phyloP scores from a whole-genome alignment of 495 filamentous ascomycete species.

The Aspergillus bridgeri region DNA sequence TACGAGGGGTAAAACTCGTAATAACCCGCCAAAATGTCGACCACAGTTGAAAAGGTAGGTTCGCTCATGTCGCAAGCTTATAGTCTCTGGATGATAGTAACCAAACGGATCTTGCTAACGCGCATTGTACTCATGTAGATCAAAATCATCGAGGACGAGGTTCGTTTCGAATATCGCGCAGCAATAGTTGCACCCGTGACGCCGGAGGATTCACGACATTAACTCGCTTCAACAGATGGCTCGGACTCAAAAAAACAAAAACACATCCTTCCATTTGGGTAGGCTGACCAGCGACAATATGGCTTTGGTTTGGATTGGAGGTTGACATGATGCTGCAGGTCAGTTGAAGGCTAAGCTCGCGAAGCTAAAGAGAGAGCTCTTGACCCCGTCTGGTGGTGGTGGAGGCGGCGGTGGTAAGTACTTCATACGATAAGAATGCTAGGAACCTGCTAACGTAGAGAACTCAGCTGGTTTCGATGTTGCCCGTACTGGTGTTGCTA shows the following conservation, averaged over 20 bases:
- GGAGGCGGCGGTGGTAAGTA: conserved; percentile 74
- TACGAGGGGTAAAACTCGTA: conserved; percentile 23
- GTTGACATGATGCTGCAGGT: conserved; percentile 48
- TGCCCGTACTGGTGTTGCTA: conserved; percentile 94
- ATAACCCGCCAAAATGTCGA: conserved; percentile 70
- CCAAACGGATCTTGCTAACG: conserved; percentile 24
- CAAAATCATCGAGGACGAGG: conserved; percentile 94
- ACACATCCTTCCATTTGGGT: conserved; percentile 81
- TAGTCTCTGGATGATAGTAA: conserved; percentile 9
- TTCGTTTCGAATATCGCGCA: conserved; percentile 35
- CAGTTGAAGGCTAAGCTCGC: conserved; percentile 98
- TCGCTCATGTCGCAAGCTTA: conserved; percentile 6
- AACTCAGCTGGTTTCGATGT: conserved; percentile 86
- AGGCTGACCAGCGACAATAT: conserved; percentile 19
- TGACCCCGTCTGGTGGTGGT: conserved; percentile 78
- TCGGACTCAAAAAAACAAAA: conserved; percentile 97
- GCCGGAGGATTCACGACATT: too few relatives aligned
- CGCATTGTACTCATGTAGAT: conserved; percentile 56
- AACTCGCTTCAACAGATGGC: conserved; percentile 63
- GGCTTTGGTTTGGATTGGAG: conserved; percentile 7
- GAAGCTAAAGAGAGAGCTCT: conserved; percentile 91
- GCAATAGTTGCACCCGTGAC: background rate
- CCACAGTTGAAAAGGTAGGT: conserved; percentile 89
- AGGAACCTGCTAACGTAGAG: conserved; percentile 22
- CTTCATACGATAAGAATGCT: conserved; percentile 17